Base-by-base conservation (phyloP, 306 rosid genomes). In the Adenanthera pavonina region DNA sequence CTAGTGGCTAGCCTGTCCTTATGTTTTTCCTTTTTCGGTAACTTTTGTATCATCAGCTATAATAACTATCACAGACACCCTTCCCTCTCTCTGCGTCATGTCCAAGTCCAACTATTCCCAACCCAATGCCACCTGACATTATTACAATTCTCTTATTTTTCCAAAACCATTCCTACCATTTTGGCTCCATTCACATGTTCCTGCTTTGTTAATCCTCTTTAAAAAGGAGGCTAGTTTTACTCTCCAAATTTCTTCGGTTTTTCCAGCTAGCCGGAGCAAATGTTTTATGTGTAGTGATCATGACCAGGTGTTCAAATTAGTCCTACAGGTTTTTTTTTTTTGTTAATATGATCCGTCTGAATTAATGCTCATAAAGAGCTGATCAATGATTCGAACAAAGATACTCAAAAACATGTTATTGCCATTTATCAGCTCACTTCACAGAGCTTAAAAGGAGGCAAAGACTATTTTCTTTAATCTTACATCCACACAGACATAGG, bases 331-430 rank as follows among this genome's bases (percentile, higher is more conserved):
- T 30, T 57, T 54, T 2, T n/a, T 5, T 16, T 16, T 52, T 0
- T 25, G 69, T 38, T n/a, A 25, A 40, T 59, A 78, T 69, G 80
- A 59, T 47, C 53, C 81, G 17, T 41, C 17, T 64, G 6, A 64
- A 34, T 38, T 35, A 36, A 38, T 38, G 71, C 8, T 66, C 33
- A 66, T 25, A 61, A 69, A 72, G 74, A 78, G 78, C 35, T 52
- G 35, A 68, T n/a, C n/a, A 61, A 71, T 43, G 72, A 67, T 38
- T 84, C 25, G 76, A 76, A 72, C 62, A 34, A 72, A 82, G 75
- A 84, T 85, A 85, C 78, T 79, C 83, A 15, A 80, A 79, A 75
- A 78, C 79, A 82, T 80, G 88, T 82, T 87, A 83, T 88, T 90
- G 70, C 76, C 81, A 77, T 73, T 82, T 43, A 77, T 77, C 56